Conservation (phyloP, 176 grass and related monocot genomes). For the Zea mays region DNA sequence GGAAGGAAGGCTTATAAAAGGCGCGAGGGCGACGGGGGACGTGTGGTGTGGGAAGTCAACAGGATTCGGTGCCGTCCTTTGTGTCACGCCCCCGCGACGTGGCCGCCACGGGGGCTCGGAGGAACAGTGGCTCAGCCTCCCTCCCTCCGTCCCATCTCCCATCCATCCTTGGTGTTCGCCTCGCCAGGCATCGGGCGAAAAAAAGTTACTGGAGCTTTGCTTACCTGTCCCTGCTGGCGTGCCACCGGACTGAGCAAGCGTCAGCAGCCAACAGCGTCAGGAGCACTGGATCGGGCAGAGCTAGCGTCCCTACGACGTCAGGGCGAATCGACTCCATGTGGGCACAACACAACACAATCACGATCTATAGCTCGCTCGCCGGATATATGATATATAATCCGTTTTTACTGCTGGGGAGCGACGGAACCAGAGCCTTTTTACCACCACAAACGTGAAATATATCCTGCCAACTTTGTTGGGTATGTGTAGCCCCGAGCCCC, state of each 20-base stretch:
- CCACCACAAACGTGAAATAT: neutral
- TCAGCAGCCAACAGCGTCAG: neutral
- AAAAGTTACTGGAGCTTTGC: too few relatives aligned
- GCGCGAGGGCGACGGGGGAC: neutral
- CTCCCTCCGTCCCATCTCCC: too few relatives aligned
- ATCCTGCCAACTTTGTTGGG: neutral
- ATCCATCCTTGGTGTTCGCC: too few relatives aligned
- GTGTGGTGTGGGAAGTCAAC: conserved; percentile 55
- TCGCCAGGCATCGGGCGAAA: too few relatives aligned
- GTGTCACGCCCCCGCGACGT: conserved; percentile 65
- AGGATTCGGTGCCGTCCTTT: conserved; percentile 88
- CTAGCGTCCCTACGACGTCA: neutral
- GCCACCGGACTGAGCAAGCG: neutral
- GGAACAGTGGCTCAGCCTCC: neutral
- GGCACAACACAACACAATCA: neutral
- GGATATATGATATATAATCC: neutral
- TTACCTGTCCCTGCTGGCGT: too few relatives aligned
- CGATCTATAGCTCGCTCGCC: neutral
- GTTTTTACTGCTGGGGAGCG: neutral
- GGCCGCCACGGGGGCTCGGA: conserved; percentile 12
- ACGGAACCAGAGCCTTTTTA: neutral
- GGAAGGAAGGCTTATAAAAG: conserved; percentile 47
- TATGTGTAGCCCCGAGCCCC: neutral
- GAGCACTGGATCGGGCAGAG: neutral
- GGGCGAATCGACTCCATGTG: neutral